A percentile compares a stretch with the other conserved stretches of the same genome.
Evolutionary conservation across 2,329 filamentous ascomycete genomes (phyloP).

Genomic region (Ophiostoma australiae): DNA sequence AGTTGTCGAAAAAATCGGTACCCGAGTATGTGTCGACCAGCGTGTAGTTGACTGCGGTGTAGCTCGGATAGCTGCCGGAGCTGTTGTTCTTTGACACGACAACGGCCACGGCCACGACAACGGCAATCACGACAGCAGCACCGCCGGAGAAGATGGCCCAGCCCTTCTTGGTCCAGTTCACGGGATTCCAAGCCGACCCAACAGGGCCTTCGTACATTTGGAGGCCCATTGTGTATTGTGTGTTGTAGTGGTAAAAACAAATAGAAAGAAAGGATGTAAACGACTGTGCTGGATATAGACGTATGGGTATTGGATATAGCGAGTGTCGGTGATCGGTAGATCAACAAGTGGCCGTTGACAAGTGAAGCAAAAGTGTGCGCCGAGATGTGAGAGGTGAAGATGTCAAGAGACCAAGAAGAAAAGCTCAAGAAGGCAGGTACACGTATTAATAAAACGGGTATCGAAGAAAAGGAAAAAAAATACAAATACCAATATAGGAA

Average conservation of each 20-base stretch:
- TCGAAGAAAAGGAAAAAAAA: background rate
- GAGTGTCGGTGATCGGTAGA: background rate
- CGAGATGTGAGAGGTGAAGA: background rate
- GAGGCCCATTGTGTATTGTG: background rate
- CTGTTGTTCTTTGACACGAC: slow-evolving; percentile 36
- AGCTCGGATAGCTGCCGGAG: slow-evolving; percentile 45
- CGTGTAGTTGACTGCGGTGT: slow-evolving; percentile 44
- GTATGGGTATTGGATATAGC: background rate
- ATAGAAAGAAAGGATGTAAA: background rate
- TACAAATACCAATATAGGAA: background rate
- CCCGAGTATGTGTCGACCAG: slow-evolving; percentile 48
- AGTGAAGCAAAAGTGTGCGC: slow-evolving; percentile 11
- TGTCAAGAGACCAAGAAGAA: background rate
- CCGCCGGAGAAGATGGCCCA: slow-evolving; percentile 43
- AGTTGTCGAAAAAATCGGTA: slow-evolving; percentile 50
- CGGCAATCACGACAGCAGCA: slow-evolving; percentile 41
- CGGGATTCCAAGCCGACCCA: slow-evolving; percentile 38
- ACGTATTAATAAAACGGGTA: background rate
- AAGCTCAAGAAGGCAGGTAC: background rate
- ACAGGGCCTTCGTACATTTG: background rate
- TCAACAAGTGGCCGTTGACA: background rate
- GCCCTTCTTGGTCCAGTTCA: slow-evolving; percentile 49
- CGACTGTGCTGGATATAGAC: background rate
- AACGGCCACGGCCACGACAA: slow-evolving; percentile 45
- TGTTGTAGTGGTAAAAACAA: background rate